Evolutionary conservation across 78 protist species (phyloP), one percentile per base, ranked within the genome.

Genomic region (Chrysochromulina tobinii): DNA sequence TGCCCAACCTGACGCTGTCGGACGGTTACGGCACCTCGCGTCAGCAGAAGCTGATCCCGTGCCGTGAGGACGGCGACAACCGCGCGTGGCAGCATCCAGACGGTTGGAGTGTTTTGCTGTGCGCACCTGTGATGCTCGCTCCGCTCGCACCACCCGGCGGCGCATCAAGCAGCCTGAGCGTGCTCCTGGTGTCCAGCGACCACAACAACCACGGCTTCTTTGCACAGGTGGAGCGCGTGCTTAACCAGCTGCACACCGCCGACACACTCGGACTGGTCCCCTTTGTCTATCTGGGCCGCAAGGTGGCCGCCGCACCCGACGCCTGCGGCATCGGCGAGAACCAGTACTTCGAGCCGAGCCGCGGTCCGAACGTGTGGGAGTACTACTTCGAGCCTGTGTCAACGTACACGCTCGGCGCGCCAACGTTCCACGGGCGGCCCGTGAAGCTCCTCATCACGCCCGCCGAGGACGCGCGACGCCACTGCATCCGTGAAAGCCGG

Each of bases 161-260:
- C 57, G 57, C 27, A 15, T 54, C 83, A 50, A 1, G 51, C 51
- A 18, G 8, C 27, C 14, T 38, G 58, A 50, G 11, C 83, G 83
- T 75, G 83, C 83, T 75, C 25, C 83, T 75, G 27, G 83, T 75
- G 58, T 54, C 12, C 27, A 17, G 27, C 57, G 83, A 75, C 8
- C 83, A 75, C 83, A 75, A 75, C 83, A 75, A 75, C 83, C 83
- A 75, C 83, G 83, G 83, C 59, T 57, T 75, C 83, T 75, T 75
- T 14, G 83, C 83, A 21, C 83, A 75, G 83, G 83, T 75, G 12
- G 83, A 75, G 83, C 83, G 83, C 23, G 83, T 75, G 25, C 83
- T 75, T 25, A 75, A 75, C 57, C 83, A 75, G 83, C 83, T 75
- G 27, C 83, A 50, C 21, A 54, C 50, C 27, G 83, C 83, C n/a